These are phyloP conservation scores for Cytospora chrysosperma DNA, from an alignment of 2,329 filamentous ascomycete genomes.

Conservation along the genomic window DNA sequence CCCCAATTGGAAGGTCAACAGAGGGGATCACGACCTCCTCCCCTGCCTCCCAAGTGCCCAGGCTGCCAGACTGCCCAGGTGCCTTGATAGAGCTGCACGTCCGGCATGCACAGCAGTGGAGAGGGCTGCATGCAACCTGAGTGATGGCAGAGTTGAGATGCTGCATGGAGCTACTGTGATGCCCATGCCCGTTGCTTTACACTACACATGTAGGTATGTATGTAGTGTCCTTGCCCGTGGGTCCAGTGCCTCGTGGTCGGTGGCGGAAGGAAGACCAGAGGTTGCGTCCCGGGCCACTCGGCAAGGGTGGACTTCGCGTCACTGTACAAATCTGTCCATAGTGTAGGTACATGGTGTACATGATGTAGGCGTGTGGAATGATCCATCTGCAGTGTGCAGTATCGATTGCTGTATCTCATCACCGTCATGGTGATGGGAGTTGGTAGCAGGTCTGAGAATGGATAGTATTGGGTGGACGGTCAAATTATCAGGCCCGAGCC, in stretches of 20 bases:
- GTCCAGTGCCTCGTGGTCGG: slow-evolving; percentile 21
- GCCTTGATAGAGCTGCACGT: slow-evolving; percentile 15
- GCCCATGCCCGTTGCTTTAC: slow-evolving; percentile 15
- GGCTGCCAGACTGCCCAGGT: neutral
- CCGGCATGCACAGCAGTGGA: slow-evolving; percentile 5
- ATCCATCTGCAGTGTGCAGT: neutral
- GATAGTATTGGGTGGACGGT: neutral
- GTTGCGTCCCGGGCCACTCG: neutral
- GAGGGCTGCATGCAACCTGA: slow-evolving; percentile 15
- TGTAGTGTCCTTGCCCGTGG: slow-evolving; percentile 9
- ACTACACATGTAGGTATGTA: too few species aligned
- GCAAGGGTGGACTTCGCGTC: neutral
- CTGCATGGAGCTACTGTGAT: slow-evolving; percentile 13
- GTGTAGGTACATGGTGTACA: neutral
- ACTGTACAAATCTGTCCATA: too few species aligned
- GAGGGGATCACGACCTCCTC: neutral
- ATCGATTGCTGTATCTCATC: too few species aligned
- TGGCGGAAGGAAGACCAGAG: neutral
- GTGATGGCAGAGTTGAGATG: slow-evolving; percentile 19
- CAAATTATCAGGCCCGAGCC: slow-evolving; percentile 6
- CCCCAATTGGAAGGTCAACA: slow-evolving; percentile 19
- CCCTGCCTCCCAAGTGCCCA: neutral
- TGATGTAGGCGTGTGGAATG: too few species aligned
- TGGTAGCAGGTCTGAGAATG: too few species aligned
- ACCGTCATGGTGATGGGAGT: neutral